Conservation (phyloP, 768 basidiomycete genomes). For the Lentinus tigrinus region DNA sequence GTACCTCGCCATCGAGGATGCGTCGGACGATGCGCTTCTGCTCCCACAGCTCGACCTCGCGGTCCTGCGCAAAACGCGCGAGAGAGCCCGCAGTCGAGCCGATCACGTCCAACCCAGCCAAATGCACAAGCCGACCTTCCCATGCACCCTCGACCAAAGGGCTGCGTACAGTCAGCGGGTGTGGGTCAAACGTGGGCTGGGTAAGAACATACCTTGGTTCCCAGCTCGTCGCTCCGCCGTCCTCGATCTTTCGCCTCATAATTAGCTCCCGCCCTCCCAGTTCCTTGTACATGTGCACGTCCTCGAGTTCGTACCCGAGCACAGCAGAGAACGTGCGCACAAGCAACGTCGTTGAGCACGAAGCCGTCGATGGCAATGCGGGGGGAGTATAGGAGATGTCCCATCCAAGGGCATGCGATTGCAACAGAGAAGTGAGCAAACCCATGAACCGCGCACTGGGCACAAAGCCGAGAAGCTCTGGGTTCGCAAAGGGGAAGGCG, state of each 20-base stretch:
- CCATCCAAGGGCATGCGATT: conserved; percentile 64
- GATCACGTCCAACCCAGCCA: conserved; percentile 63
- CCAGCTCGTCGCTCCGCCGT: conserved; percentile 52
- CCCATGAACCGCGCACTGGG: conserved; percentile 53
- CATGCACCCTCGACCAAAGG: conserved; percentile 58
- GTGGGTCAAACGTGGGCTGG: background rate
- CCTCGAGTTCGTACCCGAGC: conserved; percentile 60
- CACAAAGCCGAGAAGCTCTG: conserved; percentile 36
- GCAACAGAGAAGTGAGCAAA: conserved; percentile 55
- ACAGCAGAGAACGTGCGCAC: conserved; percentile 53
- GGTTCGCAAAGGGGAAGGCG: conserved; percentile 39
- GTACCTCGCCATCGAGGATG: conserved; percentile 46
- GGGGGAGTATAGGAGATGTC: conserved; percentile 66
- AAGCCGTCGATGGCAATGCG: conserved; percentile 54
- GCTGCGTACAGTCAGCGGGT: conserved; percentile 27
- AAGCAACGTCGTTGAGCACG: conserved; percentile 58
- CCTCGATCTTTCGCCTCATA: conserved; percentile 58
- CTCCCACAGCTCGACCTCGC: conserved; percentile 67
- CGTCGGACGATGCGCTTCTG: conserved; percentile 56
- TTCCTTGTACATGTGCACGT: conserved; percentile 67
- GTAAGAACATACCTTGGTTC: conserved; percentile 49
- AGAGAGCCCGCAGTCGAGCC: conserved; percentile 65
- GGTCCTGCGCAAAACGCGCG: conserved; percentile 56
- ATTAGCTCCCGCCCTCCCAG: conserved; percentile 63
- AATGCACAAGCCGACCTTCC: conserved; percentile 55